Base-by-base conservation (phyloP, 2,329 filamentous ascomycete species). In the Alternaria consortialis region DNA sequence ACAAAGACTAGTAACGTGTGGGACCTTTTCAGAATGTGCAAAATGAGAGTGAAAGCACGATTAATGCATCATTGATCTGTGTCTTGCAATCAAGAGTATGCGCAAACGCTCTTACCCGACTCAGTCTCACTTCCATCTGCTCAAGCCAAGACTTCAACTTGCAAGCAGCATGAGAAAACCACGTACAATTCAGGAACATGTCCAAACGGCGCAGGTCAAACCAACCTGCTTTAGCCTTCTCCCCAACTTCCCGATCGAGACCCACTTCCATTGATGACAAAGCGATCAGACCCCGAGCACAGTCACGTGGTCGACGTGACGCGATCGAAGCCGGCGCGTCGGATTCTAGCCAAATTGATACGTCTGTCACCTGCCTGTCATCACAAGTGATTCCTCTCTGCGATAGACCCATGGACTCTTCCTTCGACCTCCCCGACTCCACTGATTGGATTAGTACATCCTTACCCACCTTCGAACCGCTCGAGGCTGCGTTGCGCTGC, bases 401-500 rank as follows among this genome's bases (percentile, higher is more conserved):
- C 43, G 48, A 64, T 32, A 23, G 58, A 43, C 58, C 57, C 34
- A 78, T 77, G 76, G 74, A 77, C 48, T 39, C 68, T 23, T 70
- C 71, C 6, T 77, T 79, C 64, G 78, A 83, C 58, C 70, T 94
- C 42, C 80, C 90, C 51, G 92, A 95, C 80, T 90, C 91, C n/a
- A 94, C 92, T 54, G 92, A 96, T 81, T 96, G 92, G 92, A 84
- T 93, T 6, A 73, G 82, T 11, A 96, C 92, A 12, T 85, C 88
- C 2, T 83, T 96, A 1, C 80, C 87, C 15, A 82, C 82, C 13
- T 86, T 96, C 56, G 84, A 88, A 48, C 82, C 86, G 13, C 87
- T 99, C 64, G 95, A 99, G 74, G 89, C 91, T 62, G 89, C 93
- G 3, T 84, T 99, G 20, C 92, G 95, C 70, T 99, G 95, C 80